Conservation (phyloP, 2,329 filamentous ascomycete species). For the Ascochyta viciae-villosae region DNA sequence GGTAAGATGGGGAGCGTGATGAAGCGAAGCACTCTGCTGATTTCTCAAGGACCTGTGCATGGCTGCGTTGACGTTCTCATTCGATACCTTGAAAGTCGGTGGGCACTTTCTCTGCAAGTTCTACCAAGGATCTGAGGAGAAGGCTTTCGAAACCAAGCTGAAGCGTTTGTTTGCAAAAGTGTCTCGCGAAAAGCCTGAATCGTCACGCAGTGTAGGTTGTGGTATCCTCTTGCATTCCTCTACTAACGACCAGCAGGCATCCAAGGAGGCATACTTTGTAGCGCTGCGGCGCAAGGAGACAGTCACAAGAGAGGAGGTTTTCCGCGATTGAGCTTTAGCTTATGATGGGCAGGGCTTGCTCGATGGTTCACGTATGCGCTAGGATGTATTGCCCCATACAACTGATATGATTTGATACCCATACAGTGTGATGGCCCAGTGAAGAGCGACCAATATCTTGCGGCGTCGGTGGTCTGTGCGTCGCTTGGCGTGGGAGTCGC, state of each 20-base stretch:
- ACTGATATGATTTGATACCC: neutral
- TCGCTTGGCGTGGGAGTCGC: conserved; percentile 12
- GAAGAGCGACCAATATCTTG: neutral
- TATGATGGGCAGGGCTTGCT: neutral
- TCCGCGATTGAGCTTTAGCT: conserved; percentile 35
- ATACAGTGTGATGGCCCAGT: neutral
- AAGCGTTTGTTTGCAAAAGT: conserved; percentile 81
- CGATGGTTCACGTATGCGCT: neutral
- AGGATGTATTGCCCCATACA: neutral
- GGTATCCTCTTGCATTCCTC: neutral
- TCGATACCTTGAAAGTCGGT: conserved; percentile 79
- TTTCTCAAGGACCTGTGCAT: conserved; percentile 80
- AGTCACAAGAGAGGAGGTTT: conserved; percentile 55
- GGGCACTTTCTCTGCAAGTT: conserved; percentile 98
- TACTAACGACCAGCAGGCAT: conserved; percentile 64
- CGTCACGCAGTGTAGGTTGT: conserved; percentile 75
- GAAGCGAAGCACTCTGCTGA: conserved; percentile 9
- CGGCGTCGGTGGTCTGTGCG: conserved; percentile 1
- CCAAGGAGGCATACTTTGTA: conserved; percentile 86
- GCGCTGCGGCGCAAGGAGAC: conserved; percentile 72
- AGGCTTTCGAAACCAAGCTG: conserved; percentile 75
- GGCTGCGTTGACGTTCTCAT: conserved; percentile 84
- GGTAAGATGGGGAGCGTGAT: conserved; percentile 63
- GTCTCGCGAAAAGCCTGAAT: conserved; percentile 86
- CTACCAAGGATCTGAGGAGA: conserved; percentile 90